Evolutionary conservation across 2,329 filamentous ascomycete species (phyloP), one percentile per base, ranked within the genome.

Genomic region (Metarhizium robertsii): DNA sequence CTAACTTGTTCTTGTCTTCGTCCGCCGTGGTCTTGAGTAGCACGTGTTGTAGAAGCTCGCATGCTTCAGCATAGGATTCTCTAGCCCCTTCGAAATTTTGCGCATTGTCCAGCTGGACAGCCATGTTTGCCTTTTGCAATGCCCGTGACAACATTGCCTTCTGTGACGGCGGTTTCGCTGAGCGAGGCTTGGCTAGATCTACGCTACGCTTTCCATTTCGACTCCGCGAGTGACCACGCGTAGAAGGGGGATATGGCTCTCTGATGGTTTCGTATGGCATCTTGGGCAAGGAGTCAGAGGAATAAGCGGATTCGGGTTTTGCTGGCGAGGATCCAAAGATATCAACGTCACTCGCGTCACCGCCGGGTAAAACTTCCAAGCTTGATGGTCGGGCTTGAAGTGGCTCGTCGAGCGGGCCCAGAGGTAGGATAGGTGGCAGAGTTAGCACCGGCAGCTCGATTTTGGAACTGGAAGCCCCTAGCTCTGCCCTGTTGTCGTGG

Each of bases 91-190:
- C 89, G 60, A 94, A 92, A 66, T 97, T 96, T 65, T 94, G 89
- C 14, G 90, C 91, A 79, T 96, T 97, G 72, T 99, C 94, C 45
- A 99, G 81, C 61, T 96, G 81, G 30, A 99, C 94, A 25, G 94
- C 94, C 13, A 90, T 92, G 66, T 99, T 96, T 52, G 94, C 94
- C 73, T 96, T 96, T 67, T 95, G 88, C 54, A 99, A 75, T 0
- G 94, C 94, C 63, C 88, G 89, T n/a, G 92, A 96, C 40, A 99
- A 79, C 92, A 97, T 97, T 11, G 86, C 88, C 75, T 96, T 97
- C 69, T 97, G 88, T 1, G 88, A 90, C 14, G 83, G 82, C n/a
- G 73, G 73, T 59, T 77, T 77, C n/a, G 57, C 45, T 16, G 58
- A 56, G 10, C 66, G 65, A 47, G 55, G 55, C 54, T 62, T 71